Conservation (phyloP, 2,329 filamentous ascomycete genomes). For the Trematosphaeria pertusa region DNA sequence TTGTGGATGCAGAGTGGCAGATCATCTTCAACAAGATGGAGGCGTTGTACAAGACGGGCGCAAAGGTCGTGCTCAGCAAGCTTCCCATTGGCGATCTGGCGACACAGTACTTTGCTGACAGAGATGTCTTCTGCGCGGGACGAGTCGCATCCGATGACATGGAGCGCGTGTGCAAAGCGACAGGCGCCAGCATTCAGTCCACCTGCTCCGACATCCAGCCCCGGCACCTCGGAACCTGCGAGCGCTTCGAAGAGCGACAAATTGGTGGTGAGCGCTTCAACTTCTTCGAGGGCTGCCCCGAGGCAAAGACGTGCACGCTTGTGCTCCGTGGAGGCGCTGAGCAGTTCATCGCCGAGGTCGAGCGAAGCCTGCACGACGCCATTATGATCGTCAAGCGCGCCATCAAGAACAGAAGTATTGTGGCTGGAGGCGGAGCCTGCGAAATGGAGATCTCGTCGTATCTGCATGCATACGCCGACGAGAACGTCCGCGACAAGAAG, state of each 20-base stretch:
- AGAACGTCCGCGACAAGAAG: conserved; percentile 92
- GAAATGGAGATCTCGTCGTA: conserved; percentile 98
- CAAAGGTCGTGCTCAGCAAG: conserved; percentile 97
- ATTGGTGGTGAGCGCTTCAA: conserved; percentile 98
- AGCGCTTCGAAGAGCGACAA: conserved; percentile 90
- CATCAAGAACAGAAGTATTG: conserved; percentile 92
- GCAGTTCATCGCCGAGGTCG: conserved; percentile 98
- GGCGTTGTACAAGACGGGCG: conserved; percentile 88
- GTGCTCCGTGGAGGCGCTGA: conserved; percentile 95
- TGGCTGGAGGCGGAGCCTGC: conserved; percentile 89
- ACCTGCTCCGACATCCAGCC: conserved; percentile 94
- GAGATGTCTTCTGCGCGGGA: conserved; percentile 97
- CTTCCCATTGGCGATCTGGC: conserved; percentile 96
- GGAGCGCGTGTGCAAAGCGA: conserved; percentile 94
- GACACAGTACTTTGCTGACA: conserved; percentile 96
- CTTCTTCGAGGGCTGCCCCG: conserved; percentile 95
- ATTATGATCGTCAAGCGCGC: conserved; percentile 99
- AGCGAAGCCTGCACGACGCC: conserved; percentile 95
- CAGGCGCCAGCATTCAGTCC: conserved; percentile 89
- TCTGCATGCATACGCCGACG: conserved; percentile 90
- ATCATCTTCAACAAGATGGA: conserved; percentile 99
- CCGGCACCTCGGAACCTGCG: conserved; percentile 90
- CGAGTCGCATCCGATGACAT: conserved; percentile 91
- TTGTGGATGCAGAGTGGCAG: conserved; percentile 99
- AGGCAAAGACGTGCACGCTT: conserved; percentile 95